These are phyloP conservation scores for Apophysomyces elegans DNA, from an alignment of 371 early-diverging fungal genomes.

Conservation along the genomic window DNA sequence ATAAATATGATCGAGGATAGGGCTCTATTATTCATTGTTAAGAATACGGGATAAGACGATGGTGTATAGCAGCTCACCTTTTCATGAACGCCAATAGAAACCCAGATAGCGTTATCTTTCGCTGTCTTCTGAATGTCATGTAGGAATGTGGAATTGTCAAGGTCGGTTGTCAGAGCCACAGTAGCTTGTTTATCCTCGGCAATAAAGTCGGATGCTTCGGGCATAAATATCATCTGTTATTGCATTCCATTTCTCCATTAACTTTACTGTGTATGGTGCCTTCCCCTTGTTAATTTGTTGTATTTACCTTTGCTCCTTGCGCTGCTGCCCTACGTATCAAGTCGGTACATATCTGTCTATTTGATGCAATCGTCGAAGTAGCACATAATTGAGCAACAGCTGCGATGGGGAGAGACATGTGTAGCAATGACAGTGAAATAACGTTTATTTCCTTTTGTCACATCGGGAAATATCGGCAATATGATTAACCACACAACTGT, in stretches of 20 bases:
- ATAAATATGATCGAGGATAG: constrained; percentile 35
- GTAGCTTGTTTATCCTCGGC: constrained; percentile 55
- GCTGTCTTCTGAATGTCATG: constrained; percentile 60
- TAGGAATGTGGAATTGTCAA: constrained; percentile 60
- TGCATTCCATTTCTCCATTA: background rate
- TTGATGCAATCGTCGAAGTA: constrained; percentile 51
- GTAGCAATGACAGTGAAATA: background rate
- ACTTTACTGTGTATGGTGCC: background rate
- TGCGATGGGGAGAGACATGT: constrained; percentile 15
- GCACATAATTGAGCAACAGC: constrained; percentile 76
- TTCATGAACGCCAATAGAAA: constrained; percentile 82
- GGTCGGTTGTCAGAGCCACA: constrained; percentile 48
- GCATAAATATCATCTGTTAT: constrained; percentile 76
- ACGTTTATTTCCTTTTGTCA: too few species aligned
- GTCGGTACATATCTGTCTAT: constrained; percentile 54
- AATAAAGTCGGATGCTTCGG: constrained; percentile 87
- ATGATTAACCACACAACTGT: background rate
- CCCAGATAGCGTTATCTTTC: constrained; percentile 64
- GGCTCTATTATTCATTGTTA: background rate
- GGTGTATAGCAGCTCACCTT: constrained; percentile 32
- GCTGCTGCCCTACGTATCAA: constrained; percentile 64
- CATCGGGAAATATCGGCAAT: background rate
- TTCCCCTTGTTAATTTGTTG: background rate
- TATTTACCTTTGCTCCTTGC: constrained; percentile 58
- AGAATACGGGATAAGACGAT: too few species aligned